A percentile compares a stretch with the other conserved stretches of the same genome.
phyloP scores from a whole-genome alignment of 768 basidiomycete species.

The Mrakia frigida region DNA sequence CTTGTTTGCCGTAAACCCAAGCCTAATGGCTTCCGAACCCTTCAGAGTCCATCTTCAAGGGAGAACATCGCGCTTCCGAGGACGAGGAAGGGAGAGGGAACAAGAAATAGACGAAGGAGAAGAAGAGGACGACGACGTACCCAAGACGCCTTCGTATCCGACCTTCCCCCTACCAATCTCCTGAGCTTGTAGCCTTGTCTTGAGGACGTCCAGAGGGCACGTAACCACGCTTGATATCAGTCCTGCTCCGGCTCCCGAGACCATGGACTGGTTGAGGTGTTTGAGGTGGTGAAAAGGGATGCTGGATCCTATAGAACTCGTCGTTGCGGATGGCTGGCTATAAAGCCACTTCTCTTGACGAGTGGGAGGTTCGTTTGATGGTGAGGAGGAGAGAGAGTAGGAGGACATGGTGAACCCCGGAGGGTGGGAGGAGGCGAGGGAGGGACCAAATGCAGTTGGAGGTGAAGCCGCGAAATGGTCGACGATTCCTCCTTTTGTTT shows the following conservation, averaged over 20 bases:
- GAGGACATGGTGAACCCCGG: constrained; percentile 5
- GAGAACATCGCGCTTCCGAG: too few species aligned
- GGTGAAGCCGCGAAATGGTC: neutral
- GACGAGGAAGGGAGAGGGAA: neutral
- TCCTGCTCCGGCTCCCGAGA: constrained; percentile 90
- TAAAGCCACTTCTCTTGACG: neutral
- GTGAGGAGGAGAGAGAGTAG: neutral
- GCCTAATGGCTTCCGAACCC: too few species aligned
- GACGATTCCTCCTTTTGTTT: neutral
- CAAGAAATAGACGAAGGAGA: too few species aligned
- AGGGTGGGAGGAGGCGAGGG: neutral
- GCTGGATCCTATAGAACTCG: too few species aligned
- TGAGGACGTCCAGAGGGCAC: constrained; percentile 95
- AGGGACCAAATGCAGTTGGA: neutral
- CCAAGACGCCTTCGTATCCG: constrained; percentile 70
- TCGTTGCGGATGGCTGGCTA: neutral
- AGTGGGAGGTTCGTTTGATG: neutral
- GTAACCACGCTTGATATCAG: constrained; percentile 87
- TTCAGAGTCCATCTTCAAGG: too few species aligned
- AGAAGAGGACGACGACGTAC: constrained; percentile 48
- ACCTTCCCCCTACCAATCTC: constrained; percentile 57
- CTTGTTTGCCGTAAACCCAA: too few species aligned
- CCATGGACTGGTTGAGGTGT: constrained; percentile 43
- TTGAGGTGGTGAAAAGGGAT: constrained; percentile 15
- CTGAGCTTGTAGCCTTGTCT: constrained; percentile 97